Percentiles rank a stretch among this genome's conserved stretches.
Evolutionary conservation across 1,139 yeast species (phyloP).

Genomic region (Starmera stellimalicola): DNA sequence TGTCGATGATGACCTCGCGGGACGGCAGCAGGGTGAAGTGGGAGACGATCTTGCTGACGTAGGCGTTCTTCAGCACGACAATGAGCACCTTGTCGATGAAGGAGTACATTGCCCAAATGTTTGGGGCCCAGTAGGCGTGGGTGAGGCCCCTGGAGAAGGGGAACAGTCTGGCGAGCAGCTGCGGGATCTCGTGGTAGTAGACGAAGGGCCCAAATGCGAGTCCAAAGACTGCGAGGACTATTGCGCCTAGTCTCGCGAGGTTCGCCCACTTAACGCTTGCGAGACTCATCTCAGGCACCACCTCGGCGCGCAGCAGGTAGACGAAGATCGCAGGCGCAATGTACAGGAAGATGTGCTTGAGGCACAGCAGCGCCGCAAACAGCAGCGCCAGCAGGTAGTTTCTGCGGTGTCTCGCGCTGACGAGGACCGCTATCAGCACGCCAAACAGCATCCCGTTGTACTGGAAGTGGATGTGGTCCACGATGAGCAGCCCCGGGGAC

Average conservation of each 20-base stretch:
- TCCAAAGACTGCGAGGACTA: slow-evolving; percentile 54
- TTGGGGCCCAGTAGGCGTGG: slow-evolving; percentile 99
- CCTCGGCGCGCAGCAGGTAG: slow-evolving; percentile 63
- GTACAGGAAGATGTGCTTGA: slow-evolving; percentile 88
- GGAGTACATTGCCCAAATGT: slow-evolving; percentile 91
- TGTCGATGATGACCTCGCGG: slow-evolving; percentile 19
- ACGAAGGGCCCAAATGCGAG: slow-evolving; percentile 79
- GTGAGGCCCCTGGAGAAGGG: slow-evolving; percentile 95
- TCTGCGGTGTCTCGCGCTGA: slow-evolving; percentile 52
- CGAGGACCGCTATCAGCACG: slow-evolving; percentile 60
- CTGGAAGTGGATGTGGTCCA: slow-evolving; percentile 92
- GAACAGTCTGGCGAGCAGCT: slow-evolving; percentile 61
- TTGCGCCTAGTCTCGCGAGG: slow-evolving; percentile 49
- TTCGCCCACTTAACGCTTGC: slow-evolving; percentile 25
- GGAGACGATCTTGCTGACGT: slow-evolving; percentile 26
- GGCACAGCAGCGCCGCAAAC: slow-evolving; percentile 74
- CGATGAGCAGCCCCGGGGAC: slow-evolving; percentile 81
- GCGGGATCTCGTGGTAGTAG: slow-evolving; percentile 53
- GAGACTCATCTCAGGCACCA: slow-evolving; percentile 24
- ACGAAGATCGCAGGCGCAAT: slow-evolving; percentile 92
- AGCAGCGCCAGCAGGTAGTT: slow-evolving; percentile 60
- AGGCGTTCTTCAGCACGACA: slow-evolving; percentile 36
- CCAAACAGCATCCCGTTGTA: slow-evolving; percentile 94
- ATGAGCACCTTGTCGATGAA: slow-evolving; percentile 71
- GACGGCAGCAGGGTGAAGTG: slow-evolving; percentile 21